Evolutionary conservation across 805 yeast genomes (phyloP), one percentile per base, ranked within the genome.

Genomic region (Ogataea paradorogensis): DNA sequence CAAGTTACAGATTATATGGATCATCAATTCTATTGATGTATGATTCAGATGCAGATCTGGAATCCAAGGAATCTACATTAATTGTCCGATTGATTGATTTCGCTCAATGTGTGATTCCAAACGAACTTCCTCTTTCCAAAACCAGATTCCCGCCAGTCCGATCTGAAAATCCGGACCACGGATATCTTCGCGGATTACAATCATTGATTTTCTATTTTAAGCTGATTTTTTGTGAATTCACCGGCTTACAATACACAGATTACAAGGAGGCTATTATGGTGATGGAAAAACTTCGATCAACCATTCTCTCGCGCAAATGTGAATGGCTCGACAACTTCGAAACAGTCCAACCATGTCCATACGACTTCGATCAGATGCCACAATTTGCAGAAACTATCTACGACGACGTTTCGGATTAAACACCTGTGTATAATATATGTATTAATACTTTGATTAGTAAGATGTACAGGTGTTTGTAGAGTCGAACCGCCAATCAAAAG

Each of bases 1-100:
- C 68, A 11, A 90, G 91, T 7, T 93, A 89, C 61, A 70, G 99
- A 46, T 73, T 93, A 55, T 93, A 93, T 61, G 99, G 99, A 1
- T 84, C 96, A 1, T 84, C 95, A 6, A 68, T 93, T 42, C 68
- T 93, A 50, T 69, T 93, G 50, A 87, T 93, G 81, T 91, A 91
- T 61, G 98, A 93, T 56, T 95, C 89, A 9, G 69, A 63, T 3
- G 54, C 40, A 2, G 56, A 53, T 26, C 40, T 33, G 9, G 35
- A 44, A 7, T 33, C 39, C 5, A 47, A 46, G 9, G 31, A 15
- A 23, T 50, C 58, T 4, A 54, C 63, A 2, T 23, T 63, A 13
- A 53, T 63, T 45, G 78, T 89, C n/a, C 78, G 89, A 47, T 74
- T 95, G 40, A 93, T 93, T 51, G 99, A 93, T 65, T 93, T 93